These are phyloP conservation scores for Coprinellus aureogranulatus DNA, from an alignment of 768 basidiomycete species.

Conservation along the genomic window DNA sequence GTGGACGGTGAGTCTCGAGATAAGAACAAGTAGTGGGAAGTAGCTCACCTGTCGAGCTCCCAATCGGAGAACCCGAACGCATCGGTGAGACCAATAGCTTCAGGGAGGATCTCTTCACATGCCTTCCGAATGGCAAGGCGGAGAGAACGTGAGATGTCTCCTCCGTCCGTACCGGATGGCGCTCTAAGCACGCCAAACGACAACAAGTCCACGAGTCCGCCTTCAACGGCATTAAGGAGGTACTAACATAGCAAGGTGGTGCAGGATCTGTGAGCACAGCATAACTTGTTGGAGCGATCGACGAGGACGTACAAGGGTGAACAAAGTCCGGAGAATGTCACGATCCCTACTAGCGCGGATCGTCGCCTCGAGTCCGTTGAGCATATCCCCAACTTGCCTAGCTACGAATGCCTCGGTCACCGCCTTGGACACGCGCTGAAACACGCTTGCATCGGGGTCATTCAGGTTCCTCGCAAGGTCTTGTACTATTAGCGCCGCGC, in stretches of 20 bases:
- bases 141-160: constrained; percentile 47
- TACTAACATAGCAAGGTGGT: too few species aligned
- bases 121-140: constrained; percentile 48
- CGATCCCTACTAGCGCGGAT: constrained; percentile 22
- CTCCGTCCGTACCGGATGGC: constrained; percentile 8
- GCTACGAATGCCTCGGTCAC: constrained; percentile 71
- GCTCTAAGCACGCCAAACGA: constrained; percentile 47
- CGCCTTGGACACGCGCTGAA: constrained; percentile 59
- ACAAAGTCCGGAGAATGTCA: constrained; percentile 34
- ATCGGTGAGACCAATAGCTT: constrained; percentile 67
- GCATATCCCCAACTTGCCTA: constrained; percentile 48
- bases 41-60: constrained; percentile 63
- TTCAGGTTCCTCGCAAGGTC: constrained; percentile 35
- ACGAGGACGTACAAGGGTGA: constrained; percentile 38
- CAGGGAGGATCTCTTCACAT: constrained; percentile 54
- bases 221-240: constrained; percentile 56
- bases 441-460: constrained; percentile 53
- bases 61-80: constrained; percentile 75
- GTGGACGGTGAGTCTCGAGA: neutral
- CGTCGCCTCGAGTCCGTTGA: constrained; percentile 28
- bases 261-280: neutral
- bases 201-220: constrained; percentile 55
- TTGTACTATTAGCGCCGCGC: constrained; percentile 60
- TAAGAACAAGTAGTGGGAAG: neutral
- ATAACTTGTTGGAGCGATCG: neutral